phyloP scores from a whole-genome alignment of 495 filamentous ascomycete species.

The Hypoxylon fragiforme region DNA sequence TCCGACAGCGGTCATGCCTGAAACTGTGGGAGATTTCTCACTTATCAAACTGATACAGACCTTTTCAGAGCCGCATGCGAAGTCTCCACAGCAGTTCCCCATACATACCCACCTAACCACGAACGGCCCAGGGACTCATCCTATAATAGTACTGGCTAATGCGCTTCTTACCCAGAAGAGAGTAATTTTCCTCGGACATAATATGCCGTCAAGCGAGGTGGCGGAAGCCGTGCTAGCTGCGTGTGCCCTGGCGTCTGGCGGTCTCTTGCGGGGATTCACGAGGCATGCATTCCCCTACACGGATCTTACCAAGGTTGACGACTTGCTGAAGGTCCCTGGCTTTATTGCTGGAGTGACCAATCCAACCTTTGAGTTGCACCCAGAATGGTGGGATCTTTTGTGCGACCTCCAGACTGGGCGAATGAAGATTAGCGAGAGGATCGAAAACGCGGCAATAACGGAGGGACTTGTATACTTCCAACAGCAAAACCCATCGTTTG shows the following conservation, averaged over 20 bases:
- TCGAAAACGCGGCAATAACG: constrained; percentile 74
- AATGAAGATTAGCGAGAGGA: constrained; percentile 87
- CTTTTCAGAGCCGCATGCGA: constrained; percentile 79
- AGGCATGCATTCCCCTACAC: constrained; percentile 99
- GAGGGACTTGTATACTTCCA: constrained; percentile 85
- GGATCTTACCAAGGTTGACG: constrained; percentile 96
- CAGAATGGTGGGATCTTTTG: constrained; percentile 97
- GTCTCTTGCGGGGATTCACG: constrained; percentile 90
- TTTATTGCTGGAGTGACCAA: constrained; percentile 99
- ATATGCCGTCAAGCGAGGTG: constrained; percentile 89
- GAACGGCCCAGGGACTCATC: constrained; percentile 76
- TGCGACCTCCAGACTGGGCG: constrained; percentile 91
- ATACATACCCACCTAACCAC: constrained; percentile 93
- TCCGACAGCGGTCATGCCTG: constrained; percentile 86
- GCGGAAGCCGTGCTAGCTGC: constrained; percentile 94
- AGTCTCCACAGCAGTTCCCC: constrained; percentile 81
- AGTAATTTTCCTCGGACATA: constrained; percentile 93
- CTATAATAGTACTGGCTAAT: constrained; percentile 76
- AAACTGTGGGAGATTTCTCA: constrained; percentile 97
- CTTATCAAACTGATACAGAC: constrained; percentile 95
- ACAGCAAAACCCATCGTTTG: constrained; percentile 67
- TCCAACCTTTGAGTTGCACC: constrained; percentile 90
- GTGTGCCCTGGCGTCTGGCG: constrained; percentile 92
- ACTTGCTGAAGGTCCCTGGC: constrained; percentile 90
- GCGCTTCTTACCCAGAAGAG: constrained; percentile 94